Conservation (phyloP, 2,329 filamentous ascomycete genomes). For the Dothistroma septosporum region DNA sequence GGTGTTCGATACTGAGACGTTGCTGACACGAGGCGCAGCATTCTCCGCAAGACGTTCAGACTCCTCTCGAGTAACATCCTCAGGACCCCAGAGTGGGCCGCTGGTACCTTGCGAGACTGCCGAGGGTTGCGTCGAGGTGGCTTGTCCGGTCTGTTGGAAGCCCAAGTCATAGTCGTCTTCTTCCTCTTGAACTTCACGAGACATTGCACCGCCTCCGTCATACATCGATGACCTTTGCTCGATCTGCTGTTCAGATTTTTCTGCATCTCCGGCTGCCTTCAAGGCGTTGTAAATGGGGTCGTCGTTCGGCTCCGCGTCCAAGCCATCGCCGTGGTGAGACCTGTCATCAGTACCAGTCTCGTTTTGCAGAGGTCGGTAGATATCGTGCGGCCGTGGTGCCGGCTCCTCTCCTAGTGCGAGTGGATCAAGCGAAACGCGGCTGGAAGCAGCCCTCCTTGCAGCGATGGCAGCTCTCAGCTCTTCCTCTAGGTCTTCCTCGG, state of each 20-base stretch:
- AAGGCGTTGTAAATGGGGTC: slow-evolving; percentile 11
- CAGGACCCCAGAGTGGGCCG: not conserved
- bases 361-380: not conserved
- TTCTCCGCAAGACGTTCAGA: slow-evolving; percentile 5
- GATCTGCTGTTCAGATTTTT: slow-evolving; percentile 4
- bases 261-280: slow-evolving; percentile 2
- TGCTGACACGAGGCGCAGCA: not conserved
- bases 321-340: not conserved
- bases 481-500: not conserved
- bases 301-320: not conserved
- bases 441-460: not conserved
- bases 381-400: not conserved
- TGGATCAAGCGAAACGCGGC: not conserved
- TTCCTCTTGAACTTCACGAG: slow-evolving; percentile 4
- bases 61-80: slow-evolving; percentile 1
- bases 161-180: slow-evolving; percentile 17
- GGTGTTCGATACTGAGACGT: no score
- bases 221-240: not conserved
- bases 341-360: not conserved
- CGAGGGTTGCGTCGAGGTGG: not conserved
- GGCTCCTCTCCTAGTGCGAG: not conserved
- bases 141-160: slow-evolving; percentile 4
- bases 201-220: not conserved
- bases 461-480: not conserved
- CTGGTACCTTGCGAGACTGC: not conserved